These are phyloP conservation scores for Pleurotus sapidus DNA, from an alignment of 768 basidiomycete species.

Conservation along the genomic window DNA sequence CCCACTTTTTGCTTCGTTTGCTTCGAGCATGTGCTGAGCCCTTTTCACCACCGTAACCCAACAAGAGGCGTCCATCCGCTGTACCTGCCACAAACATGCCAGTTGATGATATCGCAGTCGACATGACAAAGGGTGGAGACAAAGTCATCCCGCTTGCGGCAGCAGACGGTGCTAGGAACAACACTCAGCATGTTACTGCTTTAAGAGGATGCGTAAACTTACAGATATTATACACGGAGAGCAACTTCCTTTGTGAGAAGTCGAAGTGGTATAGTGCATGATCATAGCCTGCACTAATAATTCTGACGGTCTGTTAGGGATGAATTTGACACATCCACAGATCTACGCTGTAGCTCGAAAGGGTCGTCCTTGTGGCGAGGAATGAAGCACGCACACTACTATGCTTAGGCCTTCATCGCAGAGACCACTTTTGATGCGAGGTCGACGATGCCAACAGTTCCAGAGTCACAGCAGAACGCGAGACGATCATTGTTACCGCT, in stretches of 20 bases:
- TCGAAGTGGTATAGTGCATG: conserved; percentile 67
- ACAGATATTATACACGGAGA: conserved; percentile 65
- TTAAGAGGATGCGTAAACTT: neutral
- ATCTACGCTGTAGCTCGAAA: conserved; percentile 42
- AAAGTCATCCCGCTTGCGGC: conserved; percentile 50
- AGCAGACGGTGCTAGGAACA: conserved; percentile 31
- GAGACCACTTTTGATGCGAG: conserved; percentile 42
- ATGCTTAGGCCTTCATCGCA: conserved; percentile 62
- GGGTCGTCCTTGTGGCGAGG: neutral
- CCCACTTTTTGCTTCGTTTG: conserved; percentile 66
- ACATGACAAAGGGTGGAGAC: conserved; percentile 75
- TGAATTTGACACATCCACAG: conserved; percentile 66
- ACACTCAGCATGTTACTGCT: conserved; percentile 1
- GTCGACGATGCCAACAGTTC: conserved; percentile 65
- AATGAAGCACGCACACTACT: conserved; percentile 46
- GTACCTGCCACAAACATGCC: conserved; percentile 70
- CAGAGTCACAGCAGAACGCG: conserved; percentile 72
- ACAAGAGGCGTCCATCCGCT: conserved; percentile 71
- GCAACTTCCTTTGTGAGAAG: conserved; percentile 45
- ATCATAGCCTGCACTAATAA: conserved; percentile 81
- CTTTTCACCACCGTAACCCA: conserved; percentile 68
- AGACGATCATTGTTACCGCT: conserved; percentile 52
- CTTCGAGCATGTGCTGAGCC: conserved; percentile 31
- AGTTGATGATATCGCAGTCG: conserved; percentile 51
- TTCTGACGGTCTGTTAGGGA: conserved; percentile 69